Evolutionary conservation across 768 basidiomycete genomes (phyloP), one percentile per base, ranked within the genome.

Genomic region (Collybiopsis confluens): DNA sequence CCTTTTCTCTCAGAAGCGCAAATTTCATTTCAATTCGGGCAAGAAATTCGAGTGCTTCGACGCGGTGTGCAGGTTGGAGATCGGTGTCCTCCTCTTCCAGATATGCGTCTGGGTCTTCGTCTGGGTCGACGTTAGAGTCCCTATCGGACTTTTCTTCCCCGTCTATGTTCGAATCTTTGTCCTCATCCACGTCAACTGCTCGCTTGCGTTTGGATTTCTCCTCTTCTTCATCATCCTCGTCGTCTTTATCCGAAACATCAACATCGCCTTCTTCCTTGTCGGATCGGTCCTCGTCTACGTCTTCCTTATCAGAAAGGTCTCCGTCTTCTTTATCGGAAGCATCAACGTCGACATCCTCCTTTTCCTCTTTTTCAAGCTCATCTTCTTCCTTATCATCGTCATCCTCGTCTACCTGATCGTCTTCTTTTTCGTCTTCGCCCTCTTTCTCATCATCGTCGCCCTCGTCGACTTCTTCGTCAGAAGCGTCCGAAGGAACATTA

Each of bases 21-120:
- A 94, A 97, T 63, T 90, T 92, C 69, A 98, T 82, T 64, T 99
- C 96, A 60, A 99, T 95, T 42, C 76, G 79, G 2, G 95, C 88
- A 6, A 98, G 73, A 0, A 88, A 86, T 55, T 94, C 92, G 54
- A 98, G 78, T 0, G 93, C 93, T 62, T 96, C 93, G 3, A 85
- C 86, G 20, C 91, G 79, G 65, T 91, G 88, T 1, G 86, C 87
- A 42, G 87, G 88, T 56, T 90, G 88, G 51, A 90, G 69, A 56
- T 93, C 92, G 10, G 77, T 73, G 52, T 87, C 86, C 7, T 76
- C 65, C 54, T 80, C 79, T 53, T 71, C 62, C 30, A 33, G 30
- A 33, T 33, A 33, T 13, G 30, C 30, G 50, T 76, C 75, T 1
- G 65, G 64, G 43, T 82, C 79, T 35, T 72, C 68, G 36, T 79